These are phyloP conservation scores for Camelina laxa DNA, from an alignment of 345 rosid species.

Conservation along the genomic window DNA sequence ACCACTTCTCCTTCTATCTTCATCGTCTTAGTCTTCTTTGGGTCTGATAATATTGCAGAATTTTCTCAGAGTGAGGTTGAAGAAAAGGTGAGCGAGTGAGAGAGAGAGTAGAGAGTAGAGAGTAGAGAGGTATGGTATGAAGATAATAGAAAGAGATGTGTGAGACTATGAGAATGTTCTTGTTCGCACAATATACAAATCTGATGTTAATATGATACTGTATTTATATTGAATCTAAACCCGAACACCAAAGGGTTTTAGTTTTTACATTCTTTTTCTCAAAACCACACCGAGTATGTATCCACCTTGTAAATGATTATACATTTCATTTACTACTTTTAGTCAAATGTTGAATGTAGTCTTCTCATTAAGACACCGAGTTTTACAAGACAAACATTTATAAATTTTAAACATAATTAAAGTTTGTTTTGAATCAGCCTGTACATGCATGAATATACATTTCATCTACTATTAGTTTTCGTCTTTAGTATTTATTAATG, in stretches of 20 bases:
- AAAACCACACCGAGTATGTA: no score
- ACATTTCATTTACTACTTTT: no score
- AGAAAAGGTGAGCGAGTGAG: constrained; percentile 28
- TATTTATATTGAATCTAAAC: constrained; percentile 16
- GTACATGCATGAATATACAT: no score
- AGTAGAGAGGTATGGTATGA: background rate
- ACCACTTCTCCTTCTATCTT: constrained; percentile 61
- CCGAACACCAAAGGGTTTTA: background rate
- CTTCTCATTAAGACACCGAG: no score
- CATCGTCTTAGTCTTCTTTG: constrained; percentile 33
- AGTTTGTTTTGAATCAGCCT: no score
- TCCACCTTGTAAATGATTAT: no score
- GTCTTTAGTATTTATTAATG: background rate
- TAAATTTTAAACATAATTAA: no score
- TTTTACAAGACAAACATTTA: no score
- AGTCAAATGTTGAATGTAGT: no score
- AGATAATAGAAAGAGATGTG: constrained; percentile 12
- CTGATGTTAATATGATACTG: background rate
- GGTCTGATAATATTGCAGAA: constrained; percentile 39
- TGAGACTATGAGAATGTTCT: constrained; percentile 27
- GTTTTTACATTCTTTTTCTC: background rate
- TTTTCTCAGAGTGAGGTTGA: constrained; percentile 37
- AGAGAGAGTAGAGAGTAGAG: no score
- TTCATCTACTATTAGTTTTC: no score
- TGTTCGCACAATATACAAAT: background rate